Conservation (phyloP, 139 green algal species). For the Limnomonas spitsbergensis region DNA sequence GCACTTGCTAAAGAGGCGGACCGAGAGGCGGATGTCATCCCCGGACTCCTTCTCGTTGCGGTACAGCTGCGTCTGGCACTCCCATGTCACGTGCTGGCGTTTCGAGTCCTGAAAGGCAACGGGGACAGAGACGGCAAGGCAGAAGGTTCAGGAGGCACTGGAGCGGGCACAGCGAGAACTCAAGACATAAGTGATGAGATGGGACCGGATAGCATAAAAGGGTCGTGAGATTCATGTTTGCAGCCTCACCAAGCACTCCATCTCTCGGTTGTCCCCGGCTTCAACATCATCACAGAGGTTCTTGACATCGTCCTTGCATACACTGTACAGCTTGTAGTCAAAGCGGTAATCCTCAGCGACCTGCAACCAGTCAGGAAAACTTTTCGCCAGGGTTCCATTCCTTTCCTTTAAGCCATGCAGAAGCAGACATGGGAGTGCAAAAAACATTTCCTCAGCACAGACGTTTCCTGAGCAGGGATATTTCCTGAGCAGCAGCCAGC, state of each 20-base stretch:
- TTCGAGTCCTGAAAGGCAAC: constrained; percentile 25
- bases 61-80: constrained; percentile 76
- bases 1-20: constrained; percentile 66
- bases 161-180: no score
- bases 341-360: constrained; percentile 62
- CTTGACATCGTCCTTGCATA: constrained; percentile 51
- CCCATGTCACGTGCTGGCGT: constrained; percentile 49
- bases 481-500: no score
- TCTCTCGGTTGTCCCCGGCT: constrained; percentile 46
- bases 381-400: no score
- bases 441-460: background rate
- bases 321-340: constrained; percentile 57
- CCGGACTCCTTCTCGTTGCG: constrained; percentile 70
- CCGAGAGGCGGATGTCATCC: constrained; percentile 73
- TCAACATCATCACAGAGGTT: constrained; percentile 60
- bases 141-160: no score
- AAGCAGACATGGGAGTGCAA: background rate
- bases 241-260: constrained; percentile 32
- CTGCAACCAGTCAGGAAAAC: no score
- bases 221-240: no score
- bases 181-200: background rate
- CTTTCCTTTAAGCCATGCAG: background rate
- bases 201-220: no score
- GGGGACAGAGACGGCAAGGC: no score
- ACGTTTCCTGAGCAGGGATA: background rate